Percentiles rank a stretch among this genome's conserved stretches.
Evolutionary conservation across 768 basidiomycete species (phyloP).

Genomic region (Pleurotus pulmonarius): DNA sequence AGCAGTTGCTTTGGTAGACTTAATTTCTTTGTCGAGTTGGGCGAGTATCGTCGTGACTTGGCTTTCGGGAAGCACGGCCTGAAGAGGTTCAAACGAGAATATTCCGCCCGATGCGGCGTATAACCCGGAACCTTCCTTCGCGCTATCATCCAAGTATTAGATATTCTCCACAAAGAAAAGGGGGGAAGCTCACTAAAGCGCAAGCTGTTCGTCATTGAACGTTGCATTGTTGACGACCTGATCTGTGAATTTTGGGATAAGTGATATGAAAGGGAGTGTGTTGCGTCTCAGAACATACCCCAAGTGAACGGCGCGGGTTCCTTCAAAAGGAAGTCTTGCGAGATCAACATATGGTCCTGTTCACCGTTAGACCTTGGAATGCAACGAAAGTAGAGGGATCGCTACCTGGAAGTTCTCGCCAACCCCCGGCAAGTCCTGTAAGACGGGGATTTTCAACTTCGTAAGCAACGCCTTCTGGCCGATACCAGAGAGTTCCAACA

Average conservation of each 20-base stretch:
- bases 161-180: too few species aligned
- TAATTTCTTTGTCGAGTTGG: not conserved
- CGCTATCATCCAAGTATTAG: not conserved
- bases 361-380: not conserved
- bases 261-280: not conserved
- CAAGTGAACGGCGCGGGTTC: not conserved
- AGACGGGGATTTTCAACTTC: conserved; percentile 20
- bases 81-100: not conserved
- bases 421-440: conserved; percentile 36
- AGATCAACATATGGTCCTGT: not conserved
- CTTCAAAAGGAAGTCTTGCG: not conserved
- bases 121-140: not conserved
- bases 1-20: not conserved
- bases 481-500: conserved; percentile 53
- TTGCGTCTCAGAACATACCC: not conserved
- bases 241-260: not conserved
- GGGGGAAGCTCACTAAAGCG: not conserved
- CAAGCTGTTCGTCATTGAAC: not conserved
- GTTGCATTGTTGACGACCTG: not conserved
- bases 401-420: conserved; percentile 30
- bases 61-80: not conserved
- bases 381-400: too few species aligned
- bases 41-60: not conserved
- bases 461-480: conserved; percentile 26
- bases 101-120: not conserved